Evolutionary conservation across 768 basidiomycete species (phyloP), one percentile per base, ranked within the genome.

Genomic region (button mushroom (Agaricus bisporus)): DNA sequence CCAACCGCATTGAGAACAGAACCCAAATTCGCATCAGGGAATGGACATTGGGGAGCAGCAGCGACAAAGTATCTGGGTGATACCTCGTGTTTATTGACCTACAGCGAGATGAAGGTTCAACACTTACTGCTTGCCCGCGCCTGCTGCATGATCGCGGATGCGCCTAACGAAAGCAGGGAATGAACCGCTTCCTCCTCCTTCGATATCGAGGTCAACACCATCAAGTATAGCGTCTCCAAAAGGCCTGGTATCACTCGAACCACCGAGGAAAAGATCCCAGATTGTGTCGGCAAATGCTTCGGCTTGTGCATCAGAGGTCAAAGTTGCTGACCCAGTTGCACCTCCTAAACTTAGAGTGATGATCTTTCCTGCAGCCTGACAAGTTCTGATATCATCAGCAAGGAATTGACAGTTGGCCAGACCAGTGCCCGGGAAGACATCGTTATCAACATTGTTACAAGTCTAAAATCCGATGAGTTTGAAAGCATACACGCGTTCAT

Each of bases 261-360:
- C 85, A 8, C 82, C 85, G 18, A 87, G 71, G 70, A 86, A 85
- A n/a, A 80, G 58, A 63, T 83, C 73, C 85, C 85, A 87, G 41
- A 86, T 73, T 0, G 75, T 77, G 45, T 79, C 69, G 0, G 80
- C 83, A 59, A 83, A 86, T 6, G 66, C 60, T 37, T 67, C 50
- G 0, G 78, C 83, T 60, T 82, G 74, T 0, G 73, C 60, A 48
- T 81, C 79, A 22, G 74, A 77, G 26, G 68, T 60, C 61, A 86
- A 85, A 26, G 68, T 67, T 8, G 71, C 76, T 5, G 74, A 71
- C 6, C 81, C 81, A 3, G 74, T 77, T 6, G 79, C 80, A 38
- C 80, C 80, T 38, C 81, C 80, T 28, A 79, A 62, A 50, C 73
- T 75, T 38, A 78, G 67, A 1, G 75, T 78, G 46, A 77, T 61